Percentiles rank a stretch among this genome's conserved stretches.
Evolutionary conservation across 2,329 filamentous ascomycete species (phyloP).

Genomic region (Cladophialophora bantiana): DNA sequence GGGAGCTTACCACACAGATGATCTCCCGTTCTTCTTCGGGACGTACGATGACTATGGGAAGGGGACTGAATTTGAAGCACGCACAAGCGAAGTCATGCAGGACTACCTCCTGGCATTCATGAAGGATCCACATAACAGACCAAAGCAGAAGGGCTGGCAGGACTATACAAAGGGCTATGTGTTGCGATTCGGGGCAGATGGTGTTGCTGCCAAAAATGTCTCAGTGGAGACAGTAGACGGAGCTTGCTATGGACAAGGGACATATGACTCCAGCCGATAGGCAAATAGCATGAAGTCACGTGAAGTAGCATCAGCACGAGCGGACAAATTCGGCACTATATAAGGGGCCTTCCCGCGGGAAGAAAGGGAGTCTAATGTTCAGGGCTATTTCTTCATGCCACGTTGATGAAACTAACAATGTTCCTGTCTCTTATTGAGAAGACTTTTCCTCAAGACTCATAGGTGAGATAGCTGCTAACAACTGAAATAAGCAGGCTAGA

Average conservation of each 20-base stretch:
- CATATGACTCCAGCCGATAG: not conserved
- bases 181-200: not conserved
- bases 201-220: not conserved
- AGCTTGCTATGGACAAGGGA: not conserved
- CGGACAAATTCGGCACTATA: no score
- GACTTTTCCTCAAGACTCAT: no score
- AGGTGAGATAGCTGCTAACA: no score
- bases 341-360: no score
- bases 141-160: constrained; percentile 28
- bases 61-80: constrained; percentile 29
- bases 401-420: no score
- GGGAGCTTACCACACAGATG: constrained; percentile 52
- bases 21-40: constrained; percentile 50
- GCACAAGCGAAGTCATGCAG: constrained; percentile 39
- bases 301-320: no score
- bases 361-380: no score
- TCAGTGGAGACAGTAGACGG: not conserved
- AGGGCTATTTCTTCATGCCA: no score
- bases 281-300: no score
- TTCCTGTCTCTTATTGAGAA: no score
- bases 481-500: no score
- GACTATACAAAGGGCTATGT: not conserved
- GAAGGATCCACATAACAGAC: constrained; percentile 32
- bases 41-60: constrained; percentile 44
- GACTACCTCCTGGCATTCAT: constrained; percentile 41